These are phyloP conservation scores for Candida oleophila DNA, from an alignment of 805 yeast genomes.

Conservation along the genomic window DNA sequence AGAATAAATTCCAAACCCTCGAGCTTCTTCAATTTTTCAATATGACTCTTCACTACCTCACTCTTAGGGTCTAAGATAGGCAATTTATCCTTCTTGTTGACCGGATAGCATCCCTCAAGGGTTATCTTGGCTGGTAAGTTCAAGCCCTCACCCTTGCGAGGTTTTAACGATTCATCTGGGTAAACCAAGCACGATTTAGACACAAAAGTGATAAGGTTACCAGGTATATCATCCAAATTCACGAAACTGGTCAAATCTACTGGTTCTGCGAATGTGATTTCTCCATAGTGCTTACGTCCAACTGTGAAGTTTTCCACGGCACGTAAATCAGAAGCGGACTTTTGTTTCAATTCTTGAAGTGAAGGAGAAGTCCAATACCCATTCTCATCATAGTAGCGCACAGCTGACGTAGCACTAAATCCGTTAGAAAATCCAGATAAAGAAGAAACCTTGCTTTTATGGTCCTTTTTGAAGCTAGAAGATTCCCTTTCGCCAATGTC, in stretches of 20 bases:
- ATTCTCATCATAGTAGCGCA: slow-evolving; percentile 51
- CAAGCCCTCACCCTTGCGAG: slow-evolving; percentile 75
- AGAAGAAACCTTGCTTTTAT: neutral
- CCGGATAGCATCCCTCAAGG: slow-evolving; percentile 77
- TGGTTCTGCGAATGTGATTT: slow-evolving; percentile 72
- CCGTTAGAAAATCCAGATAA: neutral
- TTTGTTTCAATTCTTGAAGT: slow-evolving; percentile 54
- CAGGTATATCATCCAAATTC: slow-evolving; percentile 61
- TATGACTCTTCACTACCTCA: slow-evolving; percentile 66
- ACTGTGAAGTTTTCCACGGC: slow-evolving; percentile 63
- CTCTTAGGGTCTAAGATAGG: slow-evolving; percentile 78
- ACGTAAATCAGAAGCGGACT: slow-evolving; percentile 64
- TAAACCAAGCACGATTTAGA: slow-evolving; percentile 65
- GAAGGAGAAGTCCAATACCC: slow-evolving; percentile 91
- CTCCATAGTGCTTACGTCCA: slow-evolving; percentile 79
- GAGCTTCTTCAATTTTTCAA: slow-evolving; percentile 60
- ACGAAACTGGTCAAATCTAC: slow-evolving; percentile 77
- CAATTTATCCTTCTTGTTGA: slow-evolving; percentile 65
- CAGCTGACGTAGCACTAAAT: neutral
- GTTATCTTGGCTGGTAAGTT: slow-evolving; percentile 75
- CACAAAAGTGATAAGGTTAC: slow-evolving; percentile 60
- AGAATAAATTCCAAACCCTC: slow-evolving; percentile 64
- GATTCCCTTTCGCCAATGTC: neutral
- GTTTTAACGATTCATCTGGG: slow-evolving; percentile 62
- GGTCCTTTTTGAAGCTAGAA: neutral